Evolutionary conservation across 345 rosid species (phyloP), one percentile per base, ranked within the genome.

Genomic region (Moricandia arvensis): DNA sequence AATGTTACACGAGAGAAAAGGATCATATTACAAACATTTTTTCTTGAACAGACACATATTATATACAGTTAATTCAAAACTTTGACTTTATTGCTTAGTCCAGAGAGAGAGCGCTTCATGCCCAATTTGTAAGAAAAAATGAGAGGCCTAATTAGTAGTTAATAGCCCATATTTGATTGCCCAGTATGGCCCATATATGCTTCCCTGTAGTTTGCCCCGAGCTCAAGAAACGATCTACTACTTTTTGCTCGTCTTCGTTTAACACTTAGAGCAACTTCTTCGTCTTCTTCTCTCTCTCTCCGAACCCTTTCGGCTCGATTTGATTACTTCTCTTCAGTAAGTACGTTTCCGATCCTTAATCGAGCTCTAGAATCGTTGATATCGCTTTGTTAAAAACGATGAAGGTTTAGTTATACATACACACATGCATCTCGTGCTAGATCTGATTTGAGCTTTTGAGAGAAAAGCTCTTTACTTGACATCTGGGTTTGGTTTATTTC

Each of bases 161-260:
- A 3, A n/a, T 0, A n/a, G 58, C 75, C 41, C 62, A 49, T 38
- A 55, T 5, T 11, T 8, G 4, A 18, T 29, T 11, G 15, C 37
- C 37, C 26, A 35, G 7, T 0, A 4, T 21, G 75, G 78, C 74
- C 81, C 81, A 68, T 53, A 49, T 30, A 12, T 33, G n/a, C 7
- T 60, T 16, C 54, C 0, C 31, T 45, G 34, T 9, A n/a, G 77
- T 38, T 79, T 79, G 71, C 82, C 71, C 82, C 62, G 61, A 43
- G 82, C 82, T 79, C 82, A 79, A 79, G 82, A 79, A 79, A 79
- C 78, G 68, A 35, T 34, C 69, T 17, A 11, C 54, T 61, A 8
- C 7, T 41, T 33, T 54, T 27, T 12, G 47, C 55, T 61, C 69
- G 37, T 72, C 77, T 5, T 63, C 75, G 47, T 69, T 61, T 11